Conservation (phyloP, 106 monocot species). For the Acorus calamus region DNA sequence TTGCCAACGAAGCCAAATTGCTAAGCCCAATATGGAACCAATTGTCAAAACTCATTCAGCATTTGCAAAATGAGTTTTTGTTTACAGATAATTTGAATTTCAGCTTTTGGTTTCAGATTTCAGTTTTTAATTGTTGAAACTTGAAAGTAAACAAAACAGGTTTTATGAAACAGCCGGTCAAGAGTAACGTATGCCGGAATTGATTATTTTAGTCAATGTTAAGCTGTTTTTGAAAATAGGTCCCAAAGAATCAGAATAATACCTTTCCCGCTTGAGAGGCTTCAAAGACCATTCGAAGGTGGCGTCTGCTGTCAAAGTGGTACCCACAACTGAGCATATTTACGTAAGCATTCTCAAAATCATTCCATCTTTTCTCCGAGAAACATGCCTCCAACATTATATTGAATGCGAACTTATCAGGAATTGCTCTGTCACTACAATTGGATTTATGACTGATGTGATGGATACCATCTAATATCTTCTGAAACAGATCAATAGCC, state of each 20-base stretch:
- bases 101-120: no score
- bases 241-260: constrained; percentile 2
- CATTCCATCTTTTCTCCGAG: constrained; percentile 49
- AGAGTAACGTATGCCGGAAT: no score
- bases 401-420: constrained; percentile 92
- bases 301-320: constrained; percentile 67
- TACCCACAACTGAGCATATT: constrained; percentile 69
- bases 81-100: no score
- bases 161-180: no score
- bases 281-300: constrained; percentile 67
- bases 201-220: no score
- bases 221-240: no score
- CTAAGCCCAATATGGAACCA: no score
- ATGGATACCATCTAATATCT: constrained; percentile 40
- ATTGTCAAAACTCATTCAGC: no score
- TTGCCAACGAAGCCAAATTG: no score
- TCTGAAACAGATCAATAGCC: constrained; percentile 61
- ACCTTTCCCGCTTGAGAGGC: constrained; percentile 93
- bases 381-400: constrained; percentile 77
- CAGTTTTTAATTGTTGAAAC: no score
- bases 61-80: no score
- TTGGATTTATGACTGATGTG: constrained; percentile 28
- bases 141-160: no score
- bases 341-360: constrained; percentile 51
- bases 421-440: constrained; percentile 31